Percentiles rank a stretch among this genome's conserved stretches.
phyloP scores from a whole-genome alignment of 129 eudicot genomes.

The Tagetes patula region DNA sequence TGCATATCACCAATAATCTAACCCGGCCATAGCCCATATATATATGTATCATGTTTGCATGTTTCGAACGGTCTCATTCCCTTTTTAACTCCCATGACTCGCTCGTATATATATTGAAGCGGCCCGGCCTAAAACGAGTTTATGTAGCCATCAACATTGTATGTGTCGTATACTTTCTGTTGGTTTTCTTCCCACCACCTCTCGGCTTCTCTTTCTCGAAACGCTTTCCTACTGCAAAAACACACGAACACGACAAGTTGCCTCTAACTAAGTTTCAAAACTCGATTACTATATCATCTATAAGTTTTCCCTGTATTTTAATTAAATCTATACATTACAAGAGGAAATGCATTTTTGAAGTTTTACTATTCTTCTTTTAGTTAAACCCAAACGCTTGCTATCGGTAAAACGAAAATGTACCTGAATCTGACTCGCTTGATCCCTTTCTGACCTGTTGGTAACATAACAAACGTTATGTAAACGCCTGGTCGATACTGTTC shows the following conservation, averaged over 20 bases:
- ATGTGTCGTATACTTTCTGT: slow-evolving; percentile 39
- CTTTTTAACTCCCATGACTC: not conserved
- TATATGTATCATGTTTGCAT: no score
- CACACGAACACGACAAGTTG: not conserved
- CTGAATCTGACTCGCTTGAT: slow-evolving; percentile 67
- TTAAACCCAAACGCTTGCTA: not conserved
- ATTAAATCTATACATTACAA: no score
- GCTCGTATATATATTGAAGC: not conserved
- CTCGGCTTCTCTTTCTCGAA: slow-evolving; percentile 56
- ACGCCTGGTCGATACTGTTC: slow-evolving; percentile 59
- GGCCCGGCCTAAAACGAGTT: slow-evolving; percentile 29
- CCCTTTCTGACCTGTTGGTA: slow-evolving; percentile 54
- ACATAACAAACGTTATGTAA: slow-evolving; percentile 47
- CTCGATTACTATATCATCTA: no score
- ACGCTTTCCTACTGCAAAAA: slow-evolving; percentile 55
- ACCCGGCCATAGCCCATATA: no score
- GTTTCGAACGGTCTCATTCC: not conserved
- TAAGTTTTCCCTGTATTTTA: not conserved
- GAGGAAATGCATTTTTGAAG: no score
- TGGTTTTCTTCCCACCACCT: slow-evolving; percentile 71
- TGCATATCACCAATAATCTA: not conserved
- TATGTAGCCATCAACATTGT: slow-evolving; percentile 49
- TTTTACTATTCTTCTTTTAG: no score
- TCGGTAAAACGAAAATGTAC: slow-evolving; percentile 28
- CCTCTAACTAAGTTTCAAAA: no score